These are phyloP conservation scores for Microstroma glucosiphilum DNA, from an alignment of 1,284 basidiomycete species.

Conservation along the genomic window DNA sequence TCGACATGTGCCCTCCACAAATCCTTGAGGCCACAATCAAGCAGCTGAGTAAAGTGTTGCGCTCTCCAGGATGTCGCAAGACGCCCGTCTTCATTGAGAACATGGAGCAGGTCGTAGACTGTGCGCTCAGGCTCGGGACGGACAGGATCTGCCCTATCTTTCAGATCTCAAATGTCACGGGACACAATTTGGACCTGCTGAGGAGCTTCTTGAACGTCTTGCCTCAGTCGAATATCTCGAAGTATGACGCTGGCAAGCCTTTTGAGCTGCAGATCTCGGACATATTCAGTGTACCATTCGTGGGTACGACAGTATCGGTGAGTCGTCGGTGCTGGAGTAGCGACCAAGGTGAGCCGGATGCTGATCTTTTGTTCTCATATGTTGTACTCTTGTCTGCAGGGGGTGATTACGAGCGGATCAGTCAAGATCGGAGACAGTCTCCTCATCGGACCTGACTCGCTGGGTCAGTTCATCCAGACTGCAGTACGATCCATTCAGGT, in stretches of 20 bases:
- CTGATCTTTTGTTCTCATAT: too few species aligned
- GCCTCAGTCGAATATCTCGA: slow-evolving; percentile 38
- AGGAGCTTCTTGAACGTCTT: slow-evolving; percentile 52
- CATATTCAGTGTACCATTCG: slow-evolving; percentile 68
- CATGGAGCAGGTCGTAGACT: slow-evolving; percentile 31
- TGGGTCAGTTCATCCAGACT: slow-evolving; percentile 78
- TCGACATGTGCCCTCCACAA: slow-evolving; percentile 94
- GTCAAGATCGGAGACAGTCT: slow-evolving; percentile 61
- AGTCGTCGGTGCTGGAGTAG: too few species aligned
- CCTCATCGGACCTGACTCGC: slow-evolving; percentile 82
- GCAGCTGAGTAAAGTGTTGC: slow-evolving; percentile 86
- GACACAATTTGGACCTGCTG: slow-evolving; percentile 70
- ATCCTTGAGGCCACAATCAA: slow-evolving; percentile 82
- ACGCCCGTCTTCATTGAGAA: slow-evolving; percentile 39
- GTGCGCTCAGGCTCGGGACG: slow-evolving; percentile 34
- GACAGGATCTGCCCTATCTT: slow-evolving; percentile 79
- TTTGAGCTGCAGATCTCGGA: slow-evolving; percentile 61
- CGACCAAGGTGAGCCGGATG: too few species aligned
- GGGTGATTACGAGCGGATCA: slow-evolving; percentile 61
- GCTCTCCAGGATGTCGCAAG: slow-evolving; percentile 74
- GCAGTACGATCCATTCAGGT: slow-evolving; percentile 70
- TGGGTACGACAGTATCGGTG: slow-evolving; percentile 89
- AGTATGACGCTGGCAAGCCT: slow-evolving; percentile 61
- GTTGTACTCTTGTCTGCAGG: too few species aligned
- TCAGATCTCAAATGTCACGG: slow-evolving; percentile 89